Conservation (phyloP, 768 basidiomycete species). For the Cystofilobasidium bisporidii region DNA sequence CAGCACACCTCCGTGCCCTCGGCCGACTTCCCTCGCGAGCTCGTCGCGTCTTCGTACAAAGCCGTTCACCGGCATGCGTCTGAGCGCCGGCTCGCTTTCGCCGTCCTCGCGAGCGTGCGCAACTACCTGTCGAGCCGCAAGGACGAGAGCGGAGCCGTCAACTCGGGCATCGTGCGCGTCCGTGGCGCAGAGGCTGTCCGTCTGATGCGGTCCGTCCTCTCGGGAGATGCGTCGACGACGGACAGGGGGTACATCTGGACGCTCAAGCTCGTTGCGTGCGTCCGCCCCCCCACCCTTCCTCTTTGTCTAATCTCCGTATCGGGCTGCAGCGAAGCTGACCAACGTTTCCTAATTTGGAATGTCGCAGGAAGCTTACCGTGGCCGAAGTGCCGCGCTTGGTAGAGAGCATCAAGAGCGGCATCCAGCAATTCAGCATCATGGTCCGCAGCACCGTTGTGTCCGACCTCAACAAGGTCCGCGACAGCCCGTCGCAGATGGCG, state of each 20-base stretch:
- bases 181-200: background rate
- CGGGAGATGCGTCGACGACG: background rate
- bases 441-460: background rate
- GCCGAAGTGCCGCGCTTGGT: background rate
- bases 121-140: background rate
- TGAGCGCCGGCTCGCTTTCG: slow-evolving; percentile 4
- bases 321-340: no score
- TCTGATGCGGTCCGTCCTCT: slow-evolving; percentile 14
- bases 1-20: background rate
- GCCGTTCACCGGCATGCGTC: background rate
- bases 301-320: no score
- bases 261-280: slow-evolving; percentile 10
- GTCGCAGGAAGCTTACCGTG: slow-evolving; percentile 13
- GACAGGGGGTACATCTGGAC: slow-evolving; percentile 16
- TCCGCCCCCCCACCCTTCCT: background rate
- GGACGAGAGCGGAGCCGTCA: background rate
- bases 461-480: background rate
- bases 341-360: no score
- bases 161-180: background rate
- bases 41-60: background rate
- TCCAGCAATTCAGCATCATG: background rate
- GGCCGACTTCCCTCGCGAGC: background rate
- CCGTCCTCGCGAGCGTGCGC: slow-evolving; percentile 3
- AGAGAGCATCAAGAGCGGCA: background rate
- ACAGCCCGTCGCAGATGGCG: slow-evolving; percentile 4